Evolutionary conservation across 2,329 filamentous ascomycete species (phyloP).

Genomic region (Aquanectria penicillioides): DNA sequence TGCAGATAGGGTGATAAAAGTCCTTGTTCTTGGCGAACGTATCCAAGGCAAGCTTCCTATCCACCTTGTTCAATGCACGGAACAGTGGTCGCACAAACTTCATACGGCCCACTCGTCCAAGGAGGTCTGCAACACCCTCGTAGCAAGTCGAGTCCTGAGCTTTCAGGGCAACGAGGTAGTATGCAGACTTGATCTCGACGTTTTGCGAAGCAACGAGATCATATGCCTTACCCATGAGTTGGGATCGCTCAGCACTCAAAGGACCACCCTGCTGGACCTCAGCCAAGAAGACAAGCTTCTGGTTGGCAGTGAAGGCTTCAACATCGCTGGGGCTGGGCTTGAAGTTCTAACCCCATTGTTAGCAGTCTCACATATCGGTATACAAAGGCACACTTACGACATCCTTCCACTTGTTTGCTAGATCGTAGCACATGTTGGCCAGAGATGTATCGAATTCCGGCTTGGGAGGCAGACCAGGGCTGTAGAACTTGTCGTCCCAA

Average conservation of each 20-base stretch:
- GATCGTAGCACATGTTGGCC: conserved; percentile 83
- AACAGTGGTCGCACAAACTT: conserved; percentile 95
- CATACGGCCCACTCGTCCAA: conserved; percentile 90
- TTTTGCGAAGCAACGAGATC: conserved; percentile 80
- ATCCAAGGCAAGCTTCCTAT: conserved; percentile 77
- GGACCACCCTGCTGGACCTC: conserved; percentile 72
- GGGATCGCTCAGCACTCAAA: conserved; percentile 72
- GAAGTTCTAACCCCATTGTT: conserved; percentile 59
- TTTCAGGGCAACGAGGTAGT: conserved; percentile 80
- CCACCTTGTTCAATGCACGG: conserved; percentile 77
- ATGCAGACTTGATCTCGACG: conserved; percentile 85
- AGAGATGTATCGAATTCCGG: conserved; percentile 90
- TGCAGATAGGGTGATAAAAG: conserved; percentile 97
- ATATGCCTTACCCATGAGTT: conserved; percentile 80
- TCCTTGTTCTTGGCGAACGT: conserved; percentile 89
- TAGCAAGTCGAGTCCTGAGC: conserved; percentile 77
- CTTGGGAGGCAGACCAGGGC: conserved; percentile 88
- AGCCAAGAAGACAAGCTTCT: conserved; percentile 91
- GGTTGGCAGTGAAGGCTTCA: conserved; percentile 81
- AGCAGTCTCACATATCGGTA: conserved; percentile 19
- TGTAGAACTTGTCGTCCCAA: conserved; percentile 91
- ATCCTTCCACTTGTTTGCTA: conserved; percentile 84
- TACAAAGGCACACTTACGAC: conserved; percentile 53
- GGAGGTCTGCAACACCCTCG: conserved; percentile 74
- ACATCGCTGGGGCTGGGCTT: conserved; percentile 76